Base-by-base conservation (phyloP, 495 filamentous ascomycete species). In the Aspergillus carlsbadensis region DNA sequence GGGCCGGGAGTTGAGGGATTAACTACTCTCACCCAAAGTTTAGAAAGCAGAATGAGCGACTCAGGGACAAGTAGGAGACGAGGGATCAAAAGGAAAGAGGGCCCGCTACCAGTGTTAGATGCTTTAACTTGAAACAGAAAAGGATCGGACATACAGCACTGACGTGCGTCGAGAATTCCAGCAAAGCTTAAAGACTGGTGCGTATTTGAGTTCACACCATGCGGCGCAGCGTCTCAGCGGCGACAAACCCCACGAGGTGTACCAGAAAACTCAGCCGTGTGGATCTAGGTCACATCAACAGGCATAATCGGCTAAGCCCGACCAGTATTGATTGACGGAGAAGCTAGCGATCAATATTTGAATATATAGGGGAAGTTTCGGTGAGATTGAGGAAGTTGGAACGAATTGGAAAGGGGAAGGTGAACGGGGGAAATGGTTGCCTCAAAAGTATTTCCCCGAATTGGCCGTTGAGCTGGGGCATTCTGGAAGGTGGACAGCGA, bases 181-280 rank as follows among this genome's bases (percentile, higher is more conserved):
- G 35, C 29, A 17, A 36, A 36, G 21, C 42, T 31, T 45, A 15
- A 45, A 21, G 21, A n/a, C 21, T 29, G 14, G 46, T 15, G 29
- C 17, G 31, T 20, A 15, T 21, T 49, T 49, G 31, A 36, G 46
- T 36, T 36, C 10, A 17, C 31, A 20, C 46, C 47, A 50, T 50
- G 34, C 34, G 47, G 5, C 47, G 18, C 47, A 20, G 10, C 36
- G 47, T 11, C 47, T 21, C 47, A 18, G 11, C 37, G 17, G 13
- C 20, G 35, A 49, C 22, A 49, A 29, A 50, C 10, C 34, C 47
- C 47, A 50, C 34, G 47, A 39, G 34, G 47, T 39, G 47, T 50
- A 50, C 47, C 34, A 22, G n/a, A 26, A n/a, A 22, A 8, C 18
- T 20, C n/a, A 37, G 14, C 2, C 2, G 10, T 6, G 46, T 49